Conservation (phyloP, 2,329 filamentous ascomycete species). For the Trichoderma koningii region DNA sequence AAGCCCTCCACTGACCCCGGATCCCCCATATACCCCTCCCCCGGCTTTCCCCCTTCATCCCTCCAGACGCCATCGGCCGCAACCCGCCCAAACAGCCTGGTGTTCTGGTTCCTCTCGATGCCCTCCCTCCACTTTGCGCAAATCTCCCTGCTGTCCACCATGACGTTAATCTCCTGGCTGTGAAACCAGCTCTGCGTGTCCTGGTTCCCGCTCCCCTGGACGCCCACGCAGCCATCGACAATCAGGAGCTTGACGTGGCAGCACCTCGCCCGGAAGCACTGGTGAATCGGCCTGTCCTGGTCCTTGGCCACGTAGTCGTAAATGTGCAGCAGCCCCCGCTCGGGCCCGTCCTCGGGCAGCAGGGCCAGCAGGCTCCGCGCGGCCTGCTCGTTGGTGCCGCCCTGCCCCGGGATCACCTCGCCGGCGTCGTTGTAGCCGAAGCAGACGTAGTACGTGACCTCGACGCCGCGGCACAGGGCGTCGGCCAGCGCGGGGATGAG, state of each 20-base stretch:
- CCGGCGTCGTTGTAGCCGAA: slow-evolving; percentile 79
- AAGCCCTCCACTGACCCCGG: slow-evolving; percentile 28
- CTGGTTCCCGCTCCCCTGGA: slow-evolving; percentile 76
- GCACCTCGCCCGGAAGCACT: slow-evolving; percentile 63
- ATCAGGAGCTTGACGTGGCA: slow-evolving; percentile 81
- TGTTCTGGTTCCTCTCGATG: slow-evolving; percentile 68
- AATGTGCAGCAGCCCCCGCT: slow-evolving; percentile 52
- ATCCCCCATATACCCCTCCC: slow-evolving; percentile 30
- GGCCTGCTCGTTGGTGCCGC: slow-evolving; percentile 74
- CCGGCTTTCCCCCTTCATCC: slow-evolving; percentile 27
- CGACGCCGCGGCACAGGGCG: slow-evolving; percentile 67
- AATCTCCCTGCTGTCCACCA: slow-evolving; percentile 66
- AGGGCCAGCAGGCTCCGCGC: slow-evolving; percentile 59
- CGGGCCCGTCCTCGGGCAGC: slow-evolving; percentile 50
- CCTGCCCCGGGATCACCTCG: slow-evolving; percentile 73
- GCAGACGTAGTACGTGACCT: slow-evolving; percentile 71
- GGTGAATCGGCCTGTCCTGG: slow-evolving; percentile 66
- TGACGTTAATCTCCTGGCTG: slow-evolving; percentile 74
- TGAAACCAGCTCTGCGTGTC: slow-evolving; percentile 82
- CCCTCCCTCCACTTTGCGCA: slow-evolving; percentile 65
- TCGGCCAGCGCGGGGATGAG: slow-evolving; percentile 63
- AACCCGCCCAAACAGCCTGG: slow-evolving; percentile 48
- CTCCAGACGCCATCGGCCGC: slow-evolving; percentile 30
- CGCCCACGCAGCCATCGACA: slow-evolving; percentile 66
- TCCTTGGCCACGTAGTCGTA: slow-evolving; percentile 76